phyloP scores from a whole-genome alignment of 78 protist genomes.

The Dictyostelium capitatum region DNA sequence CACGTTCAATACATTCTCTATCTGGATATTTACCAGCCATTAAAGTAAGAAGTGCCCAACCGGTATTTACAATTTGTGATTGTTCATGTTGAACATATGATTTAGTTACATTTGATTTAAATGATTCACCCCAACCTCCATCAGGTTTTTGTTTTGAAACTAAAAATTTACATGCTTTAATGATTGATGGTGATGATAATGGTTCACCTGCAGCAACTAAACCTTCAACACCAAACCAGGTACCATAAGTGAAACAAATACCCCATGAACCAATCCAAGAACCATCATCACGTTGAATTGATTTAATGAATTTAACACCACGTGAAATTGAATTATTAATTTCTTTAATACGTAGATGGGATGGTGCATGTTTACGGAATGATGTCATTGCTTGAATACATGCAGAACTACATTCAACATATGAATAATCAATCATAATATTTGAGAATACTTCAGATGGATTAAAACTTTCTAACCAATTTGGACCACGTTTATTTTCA shows the following conservation, averaged over 20 bases:
- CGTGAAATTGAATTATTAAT: constrained; percentile 41
- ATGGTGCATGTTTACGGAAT: constrained; percentile 85
- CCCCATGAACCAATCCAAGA: constrained; percentile 91
- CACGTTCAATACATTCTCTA: constrained; percentile 72
- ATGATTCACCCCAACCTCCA: constrained; percentile 96
- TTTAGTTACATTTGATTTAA: constrained; percentile 84
- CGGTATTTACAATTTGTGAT: constrained; percentile 91
- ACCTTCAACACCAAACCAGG: constrained; percentile 94
- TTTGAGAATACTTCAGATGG: constrained; percentile 93
- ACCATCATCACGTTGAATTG: constrained; percentile 91
- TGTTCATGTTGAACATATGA: constrained; percentile 73
- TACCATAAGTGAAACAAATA: constrained; percentile 96
- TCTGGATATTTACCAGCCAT: constrained; percentile 88
- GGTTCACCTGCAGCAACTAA: constrained; percentile 84
- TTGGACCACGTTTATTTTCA: constrained; percentile 89
- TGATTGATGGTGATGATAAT: constrained; percentile 23
- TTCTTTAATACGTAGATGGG: constrained; percentile 85
- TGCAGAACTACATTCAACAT: constrained; percentile 93
- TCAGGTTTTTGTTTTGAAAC: constrained; percentile 87
- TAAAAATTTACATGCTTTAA: constrained; percentile 87
- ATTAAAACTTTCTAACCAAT: constrained; percentile 91
- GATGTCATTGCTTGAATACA: constrained; percentile 83
- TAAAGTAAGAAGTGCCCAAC: constrained; percentile 95
- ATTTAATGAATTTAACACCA: constrained; percentile 73
- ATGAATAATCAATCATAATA: constrained; percentile 96